Evolutionary conservation across 768 basidiomycete genomes (phyloP).

Genomic region (Hysterangium stoloniferum): DNA sequence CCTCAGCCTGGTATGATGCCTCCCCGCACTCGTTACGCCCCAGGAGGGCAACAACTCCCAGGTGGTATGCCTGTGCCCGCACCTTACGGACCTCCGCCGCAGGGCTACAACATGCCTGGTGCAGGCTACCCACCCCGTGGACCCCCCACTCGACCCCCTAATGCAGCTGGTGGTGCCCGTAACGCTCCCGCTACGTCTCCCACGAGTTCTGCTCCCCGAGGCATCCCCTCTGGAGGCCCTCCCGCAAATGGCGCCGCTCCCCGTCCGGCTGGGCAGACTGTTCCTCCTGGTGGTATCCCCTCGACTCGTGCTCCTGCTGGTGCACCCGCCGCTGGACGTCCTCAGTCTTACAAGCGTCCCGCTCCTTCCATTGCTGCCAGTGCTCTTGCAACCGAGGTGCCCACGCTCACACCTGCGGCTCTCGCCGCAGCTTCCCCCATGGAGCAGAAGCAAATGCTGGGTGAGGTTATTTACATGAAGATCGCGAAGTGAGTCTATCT

Average conservation of each 20-base stretch:
- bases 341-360: slow-evolving; percentile 30
- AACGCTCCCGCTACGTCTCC: slow-evolving; percentile 59
- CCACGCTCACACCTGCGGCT: slow-evolving; percentile 53
- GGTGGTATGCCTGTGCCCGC: slow-evolving; percentile 70
- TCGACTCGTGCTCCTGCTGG: slow-evolving; percentile 38
- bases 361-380: slow-evolving; percentile 25
- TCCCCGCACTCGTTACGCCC: slow-evolving; percentile 78
- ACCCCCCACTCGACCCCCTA: slow-evolving; percentile 48
- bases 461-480: slow-evolving; percentile 92
- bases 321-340: slow-evolving; percentile 34
- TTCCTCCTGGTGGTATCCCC: slow-evolving; percentile 32
- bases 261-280: slow-evolving; percentile 47
- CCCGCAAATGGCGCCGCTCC: slow-evolving; percentile 38
- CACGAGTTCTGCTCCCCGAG: slow-evolving; percentile 33
- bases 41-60: slow-evolving; percentile 52
- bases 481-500: slow-evolving; percentile 59
- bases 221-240: slow-evolving; percentile 33
- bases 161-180: slow-evolving; percentile 42
- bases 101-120: slow-evolving; percentile 54
- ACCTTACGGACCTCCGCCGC: slow-evolving; percentile 70
- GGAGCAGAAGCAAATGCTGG: slow-evolving; percentile 99
- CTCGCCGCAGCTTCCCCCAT: slow-evolving; percentile 52
- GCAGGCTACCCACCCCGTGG: slow-evolving; percentile 53
- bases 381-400: slow-evolving; percentile 39
- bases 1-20: slow-evolving; percentile 78